Percentiles rank a stretch among this genome's conserved stretches.
Evolutionary conservation across 2,329 filamentous ascomycete genomes (phyloP).

Genomic region (Stemphylium beticola): DNA sequence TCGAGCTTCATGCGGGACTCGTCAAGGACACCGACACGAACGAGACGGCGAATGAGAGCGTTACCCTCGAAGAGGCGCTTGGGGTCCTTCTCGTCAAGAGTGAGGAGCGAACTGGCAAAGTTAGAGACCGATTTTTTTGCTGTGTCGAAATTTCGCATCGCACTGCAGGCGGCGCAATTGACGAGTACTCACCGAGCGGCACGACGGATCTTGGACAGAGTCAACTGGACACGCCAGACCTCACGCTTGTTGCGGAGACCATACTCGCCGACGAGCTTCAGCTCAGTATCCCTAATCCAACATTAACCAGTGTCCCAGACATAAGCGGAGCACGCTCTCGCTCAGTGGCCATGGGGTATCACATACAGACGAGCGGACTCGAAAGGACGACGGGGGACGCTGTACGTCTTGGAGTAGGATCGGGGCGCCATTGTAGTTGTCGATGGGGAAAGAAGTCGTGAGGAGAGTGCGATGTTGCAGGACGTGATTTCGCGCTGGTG

Average conservation of each 20-base stretch:
- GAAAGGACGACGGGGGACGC: conserved; percentile 97
- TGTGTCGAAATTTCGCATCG: conserved; percentile 10
- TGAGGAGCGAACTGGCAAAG: conserved; percentile 87
- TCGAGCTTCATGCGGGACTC: conserved; percentile 99
- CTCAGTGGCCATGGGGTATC: conserved; percentile 86
- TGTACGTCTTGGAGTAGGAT: conserved; percentile 99
- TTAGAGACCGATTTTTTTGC: conserved; percentile 15
- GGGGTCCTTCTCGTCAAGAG: conserved; percentile 99
- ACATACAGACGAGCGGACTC: conserved; percentile 99
- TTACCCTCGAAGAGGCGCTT: conserved; percentile 99
- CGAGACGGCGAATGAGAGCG: conserved; percentile 99
- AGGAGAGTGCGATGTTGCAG: neutral
- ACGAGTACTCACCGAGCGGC: conserved; percentile 83
- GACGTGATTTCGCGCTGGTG: conserved; percentile 7
- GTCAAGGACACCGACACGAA: conserved; percentile 99
- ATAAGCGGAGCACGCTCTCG: conserved; percentile 96
- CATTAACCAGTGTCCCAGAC: conserved; percentile 80
- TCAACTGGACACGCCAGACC: conserved; percentile 99
- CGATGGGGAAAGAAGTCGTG: conserved; percentile 35
- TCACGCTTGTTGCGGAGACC: conserved; percentile 99
- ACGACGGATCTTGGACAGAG: conserved; percentile 99
- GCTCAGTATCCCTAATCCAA: conserved; percentile 87
- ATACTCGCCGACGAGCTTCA: conserved; percentile 99
- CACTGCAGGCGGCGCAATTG: conserved; percentile 15
- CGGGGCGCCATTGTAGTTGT: conserved; percentile 57